phyloP scores from a whole-genome alignment of 2,329 filamentous ascomycete species.

The Aspergillus clavatus region DNA sequence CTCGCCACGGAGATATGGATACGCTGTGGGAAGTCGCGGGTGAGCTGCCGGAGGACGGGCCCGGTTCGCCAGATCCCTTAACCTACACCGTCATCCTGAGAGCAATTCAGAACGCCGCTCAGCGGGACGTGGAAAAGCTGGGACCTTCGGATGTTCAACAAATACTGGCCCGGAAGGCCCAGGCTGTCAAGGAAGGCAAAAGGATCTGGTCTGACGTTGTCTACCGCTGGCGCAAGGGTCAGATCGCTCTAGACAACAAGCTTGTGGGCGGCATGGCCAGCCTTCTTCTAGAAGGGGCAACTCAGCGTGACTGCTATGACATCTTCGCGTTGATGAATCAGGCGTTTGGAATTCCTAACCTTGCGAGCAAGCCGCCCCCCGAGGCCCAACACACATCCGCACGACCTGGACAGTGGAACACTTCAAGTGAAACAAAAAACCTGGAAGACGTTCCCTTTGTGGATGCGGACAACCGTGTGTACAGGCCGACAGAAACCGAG shows the following conservation, averaged over 20 bases:
- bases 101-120: slow-evolving; percentile 56
- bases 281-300: slow-evolving; percentile 62
- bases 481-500: slow-evolving; percentile 18
- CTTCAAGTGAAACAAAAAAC: not conserved
- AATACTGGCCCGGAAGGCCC: slow-evolving; percentile 24
- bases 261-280: slow-evolving; percentile 78
- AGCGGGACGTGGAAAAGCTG: slow-evolving; percentile 26
- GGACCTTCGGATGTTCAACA: slow-evolving; percentile 26
- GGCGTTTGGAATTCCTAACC: slow-evolving; percentile 66
- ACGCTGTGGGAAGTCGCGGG: slow-evolving; percentile 71
- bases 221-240: slow-evolving; percentile 66
- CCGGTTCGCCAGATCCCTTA: slow-evolving; percentile 59
- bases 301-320: slow-evolving; percentile 61
- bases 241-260: slow-evolving; percentile 68
- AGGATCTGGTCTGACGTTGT: slow-evolving; percentile 77
- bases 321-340: slow-evolving; percentile 73
- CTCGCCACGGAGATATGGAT: slow-evolving; percentile 69
- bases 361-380: slow-evolving; percentile 23
- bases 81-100: slow-evolving; percentile 85
- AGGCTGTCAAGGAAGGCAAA: slow-evolving; percentile 61
- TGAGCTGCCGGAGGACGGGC: slow-evolving; percentile 62
- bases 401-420: not conserved
- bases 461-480: slow-evolving; percentile 19
- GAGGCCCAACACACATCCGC: slow-evolving; percentile 4
- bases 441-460: slow-evolving; percentile 30